Conservation (phyloP, 2,329 filamentous ascomycete species). For the Phoma sp. region DNA sequence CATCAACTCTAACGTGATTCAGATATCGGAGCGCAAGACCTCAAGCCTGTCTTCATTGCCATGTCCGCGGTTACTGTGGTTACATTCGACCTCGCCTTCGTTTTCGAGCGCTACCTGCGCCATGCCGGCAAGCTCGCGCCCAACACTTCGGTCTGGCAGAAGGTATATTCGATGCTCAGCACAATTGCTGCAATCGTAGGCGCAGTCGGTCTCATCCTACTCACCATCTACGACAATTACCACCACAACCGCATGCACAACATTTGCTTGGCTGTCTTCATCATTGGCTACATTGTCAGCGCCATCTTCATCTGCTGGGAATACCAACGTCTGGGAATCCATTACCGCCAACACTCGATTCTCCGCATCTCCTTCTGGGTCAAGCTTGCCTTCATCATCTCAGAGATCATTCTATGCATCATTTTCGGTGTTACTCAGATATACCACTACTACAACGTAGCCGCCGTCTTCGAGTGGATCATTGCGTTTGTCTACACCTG, state of each 20-base stretch:
- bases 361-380: conserved; percentile 83
- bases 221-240: conserved; percentile 86
- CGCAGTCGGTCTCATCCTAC: conserved; percentile 78
- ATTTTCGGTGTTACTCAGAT: conserved; percentile 70
- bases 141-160: conserved; percentile 71
- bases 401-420: conserved; percentile 76
- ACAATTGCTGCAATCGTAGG: conserved; percentile 76
- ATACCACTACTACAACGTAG: conserved; percentile 63
- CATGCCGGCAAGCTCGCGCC: conserved; percentile 79
- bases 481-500: conserved; percentile 86
- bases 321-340: conserved; percentile 83
- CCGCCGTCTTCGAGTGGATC: conserved; percentile 79
- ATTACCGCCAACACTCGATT: conserved; percentile 76
- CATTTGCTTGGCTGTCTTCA: conserved; percentile 81
- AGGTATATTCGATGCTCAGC: conserved; percentile 65
- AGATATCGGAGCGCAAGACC: conserved; percentile 64
- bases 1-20: conserved; percentile 28
- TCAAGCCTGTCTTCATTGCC: conserved; percentile 81
- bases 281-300: conserved; percentile 81
- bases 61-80: conserved; percentile 75
- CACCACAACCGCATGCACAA: conserved; percentile 72
- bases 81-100: conserved; percentile 80
- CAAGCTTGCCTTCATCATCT: conserved; percentile 82
- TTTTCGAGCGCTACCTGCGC: conserved; percentile 82
- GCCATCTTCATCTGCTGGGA: conserved; percentile 90